phyloP scores from a whole-genome alignment of 805 yeast species.

The Candida verbasci region DNA sequence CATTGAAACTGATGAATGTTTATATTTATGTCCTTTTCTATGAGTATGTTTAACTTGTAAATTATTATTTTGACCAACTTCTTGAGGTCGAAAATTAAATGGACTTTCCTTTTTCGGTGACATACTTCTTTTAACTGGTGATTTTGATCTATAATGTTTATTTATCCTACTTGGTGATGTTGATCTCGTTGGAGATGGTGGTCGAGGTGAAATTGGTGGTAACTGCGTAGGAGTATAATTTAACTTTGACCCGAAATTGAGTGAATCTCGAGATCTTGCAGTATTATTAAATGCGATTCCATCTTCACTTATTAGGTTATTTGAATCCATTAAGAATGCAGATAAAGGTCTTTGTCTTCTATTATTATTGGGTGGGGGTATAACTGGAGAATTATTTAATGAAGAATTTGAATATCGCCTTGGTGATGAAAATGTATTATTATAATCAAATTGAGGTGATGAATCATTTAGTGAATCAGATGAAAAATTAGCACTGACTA shows the following conservation, averaged over 20 bases:
- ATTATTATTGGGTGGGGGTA: constrained; percentile 13
- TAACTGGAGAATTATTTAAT: constrained; percentile 16
- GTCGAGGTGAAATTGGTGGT: constrained; percentile 9
- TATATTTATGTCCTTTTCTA: constrained; percentile 92
- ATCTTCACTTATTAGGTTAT: constrained; percentile 26
- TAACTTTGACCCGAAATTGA: constrained; percentile 11
- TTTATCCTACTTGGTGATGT: constrained; percentile 22
- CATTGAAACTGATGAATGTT: constrained; percentile 95
- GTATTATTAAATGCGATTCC: constrained; percentile 15
- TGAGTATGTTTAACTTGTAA: constrained; percentile 52
- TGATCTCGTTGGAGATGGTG: constrained; percentile 26
- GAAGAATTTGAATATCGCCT: constrained; percentile 20
- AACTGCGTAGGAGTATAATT: constrained; percentile 1
- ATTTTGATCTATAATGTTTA: constrained; percentile 25
- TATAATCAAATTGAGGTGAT: neutral
- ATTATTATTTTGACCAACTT: constrained; percentile 22
- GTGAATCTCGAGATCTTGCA: constrained; percentile 18
- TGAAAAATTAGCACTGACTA: constrained; percentile 39
- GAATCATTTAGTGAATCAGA: constrained; percentile 23
- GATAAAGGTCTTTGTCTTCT: constrained; percentile 31
- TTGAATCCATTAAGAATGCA: constrained; percentile 27
- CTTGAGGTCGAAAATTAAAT: constrained; percentile 62
- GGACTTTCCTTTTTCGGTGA: constrained; percentile 38
- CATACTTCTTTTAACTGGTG: constrained; percentile 23
- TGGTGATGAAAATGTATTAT: neutral